Conservation (phyloP, 2,329 filamentous ascomycete genomes). For the Trichoderma oligosporum region DNA sequence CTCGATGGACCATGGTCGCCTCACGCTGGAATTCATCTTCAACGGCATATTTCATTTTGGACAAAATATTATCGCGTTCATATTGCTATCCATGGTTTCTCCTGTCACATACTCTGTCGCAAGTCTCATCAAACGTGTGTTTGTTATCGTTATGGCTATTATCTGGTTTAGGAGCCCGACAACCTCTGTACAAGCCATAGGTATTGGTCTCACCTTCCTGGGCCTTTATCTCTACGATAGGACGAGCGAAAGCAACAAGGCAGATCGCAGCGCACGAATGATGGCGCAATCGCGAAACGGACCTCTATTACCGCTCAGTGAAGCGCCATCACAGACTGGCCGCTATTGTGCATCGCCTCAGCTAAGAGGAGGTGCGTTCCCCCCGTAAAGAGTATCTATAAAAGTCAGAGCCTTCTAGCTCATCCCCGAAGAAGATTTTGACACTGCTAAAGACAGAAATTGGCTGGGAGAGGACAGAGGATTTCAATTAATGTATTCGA, state of each 20-base stretch:
- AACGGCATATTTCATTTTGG: constrained; percentile 96
- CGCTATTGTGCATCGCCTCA: constrained; percentile 26
- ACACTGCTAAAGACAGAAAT: neutral
- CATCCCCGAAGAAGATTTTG: neutral
- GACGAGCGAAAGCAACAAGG: constrained; percentile 81
- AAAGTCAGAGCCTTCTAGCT: neutral
- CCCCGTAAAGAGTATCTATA: neutral
- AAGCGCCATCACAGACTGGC: constrained; percentile 32
- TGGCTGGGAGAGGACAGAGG: neutral
- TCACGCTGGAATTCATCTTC: constrained; percentile 85
- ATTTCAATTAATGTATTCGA: neutral
- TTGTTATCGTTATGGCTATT: constrained; percentile 91
- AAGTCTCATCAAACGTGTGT: constrained; percentile 92
- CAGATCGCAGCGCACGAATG: constrained; percentile 74
- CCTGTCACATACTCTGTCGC: constrained; percentile 97
- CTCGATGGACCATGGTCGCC: constrained; percentile 69
- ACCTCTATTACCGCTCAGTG: constrained; percentile 64
- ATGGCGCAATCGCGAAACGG: constrained; percentile 42
- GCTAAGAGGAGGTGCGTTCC: constrained; percentile 20
- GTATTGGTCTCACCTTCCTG: constrained; percentile 84
- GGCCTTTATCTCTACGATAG: constrained; percentile 95
- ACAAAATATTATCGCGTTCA: constrained; percentile 92
- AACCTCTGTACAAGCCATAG: constrained; percentile 74
- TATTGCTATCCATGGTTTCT: constrained; percentile 86
- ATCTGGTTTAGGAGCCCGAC: constrained; percentile 94